Evolutionary conservation across 495 filamentous ascomycete species (phyloP).

Genomic region (Hapsidospora chrysogenum): DNA sequence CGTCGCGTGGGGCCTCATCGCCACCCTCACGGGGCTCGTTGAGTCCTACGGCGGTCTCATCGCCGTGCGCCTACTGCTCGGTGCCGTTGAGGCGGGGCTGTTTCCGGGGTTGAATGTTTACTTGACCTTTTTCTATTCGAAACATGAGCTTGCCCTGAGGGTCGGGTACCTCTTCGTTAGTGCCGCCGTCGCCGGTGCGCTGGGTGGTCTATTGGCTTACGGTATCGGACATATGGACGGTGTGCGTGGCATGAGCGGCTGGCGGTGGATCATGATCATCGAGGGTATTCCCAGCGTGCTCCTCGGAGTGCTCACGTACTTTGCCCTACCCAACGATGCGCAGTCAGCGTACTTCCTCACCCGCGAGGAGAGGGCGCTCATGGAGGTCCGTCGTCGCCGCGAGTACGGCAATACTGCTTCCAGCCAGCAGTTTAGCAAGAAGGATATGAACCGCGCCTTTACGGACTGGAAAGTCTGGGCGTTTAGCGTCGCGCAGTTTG

Average conservation of each 20-base stretch:
- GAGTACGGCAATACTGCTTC: slow-evolving; percentile 43
- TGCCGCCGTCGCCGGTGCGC: slow-evolving; percentile 58
- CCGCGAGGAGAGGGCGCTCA: slow-evolving; percentile 38
- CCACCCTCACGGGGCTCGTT: slow-evolving; percentile 48
- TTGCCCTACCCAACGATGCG: slow-evolving; percentile 47
- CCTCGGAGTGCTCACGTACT: slow-evolving; percentile 42
- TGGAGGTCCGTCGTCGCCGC: slow-evolving; percentile 23
- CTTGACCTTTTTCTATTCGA: slow-evolving; percentile 60
- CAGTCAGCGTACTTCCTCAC: slow-evolving; percentile 44
- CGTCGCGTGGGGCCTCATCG: slow-evolving; percentile 52
- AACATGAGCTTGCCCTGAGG: slow-evolving; percentile 54
- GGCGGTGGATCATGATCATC: slow-evolving; percentile 54
- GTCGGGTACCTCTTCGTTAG: slow-evolving; percentile 64
- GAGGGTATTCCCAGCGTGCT: slow-evolving; percentile 56
- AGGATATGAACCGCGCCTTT: slow-evolving; percentile 30
- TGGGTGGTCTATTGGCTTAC: slow-evolving; percentile 60
- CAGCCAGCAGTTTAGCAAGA: slow-evolving; percentile 38
- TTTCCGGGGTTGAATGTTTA: slow-evolving; percentile 58
- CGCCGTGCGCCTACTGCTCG: slow-evolving; percentile 44
- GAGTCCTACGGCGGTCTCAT: slow-evolving; percentile 32
- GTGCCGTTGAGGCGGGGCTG: slow-evolving; percentile 47
- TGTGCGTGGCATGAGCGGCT: slow-evolving; percentile 38
- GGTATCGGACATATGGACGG: slow-evolving; percentile 60
- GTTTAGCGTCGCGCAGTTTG: slow-evolving; percentile 53
- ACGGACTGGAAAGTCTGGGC: slow-evolving; percentile 47